These are phyloP conservation scores for Diaporthe velutina DNA, from an alignment of 2,329 filamentous ascomycete species.

Conservation along the genomic window DNA sequence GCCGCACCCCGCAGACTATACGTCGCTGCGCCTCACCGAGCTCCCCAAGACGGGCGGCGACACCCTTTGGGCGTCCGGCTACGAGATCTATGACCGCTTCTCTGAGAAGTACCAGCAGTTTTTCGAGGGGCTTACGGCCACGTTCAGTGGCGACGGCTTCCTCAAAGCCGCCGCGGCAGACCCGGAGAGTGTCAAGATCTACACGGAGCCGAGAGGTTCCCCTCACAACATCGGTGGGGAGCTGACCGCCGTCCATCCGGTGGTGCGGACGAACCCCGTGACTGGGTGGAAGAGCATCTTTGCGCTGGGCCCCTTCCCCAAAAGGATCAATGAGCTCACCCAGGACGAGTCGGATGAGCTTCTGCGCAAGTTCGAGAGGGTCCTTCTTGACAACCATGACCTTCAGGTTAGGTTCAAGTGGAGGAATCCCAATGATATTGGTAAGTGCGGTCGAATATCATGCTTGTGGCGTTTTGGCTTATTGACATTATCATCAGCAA, in stretches of 20 bases:
- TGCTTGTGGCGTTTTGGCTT: background rate
- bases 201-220: slow-evolving; percentile 50
- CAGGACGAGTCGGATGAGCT: slow-evolving; percentile 37
- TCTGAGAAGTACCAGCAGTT: slow-evolving; percentile 63
- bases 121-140: slow-evolving; percentile 64
- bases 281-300: slow-evolving; percentile 48
- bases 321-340: slow-evolving; percentile 44
- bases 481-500: slow-evolving; percentile 12
- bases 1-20: slow-evolving; percentile 70
- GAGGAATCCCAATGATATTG: slow-evolving; percentile 40
- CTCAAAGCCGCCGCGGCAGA: slow-evolving; percentile 48
- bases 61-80: slow-evolving; percentile 73
- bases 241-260: slow-evolving; percentile 45
- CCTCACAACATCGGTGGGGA: slow-evolving; percentile 39
- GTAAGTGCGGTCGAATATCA: background rate
- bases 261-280: slow-evolving; percentile 47
- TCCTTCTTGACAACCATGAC: slow-evolving; percentile 37
- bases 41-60: slow-evolving; percentile 70
- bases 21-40: slow-evolving; percentile 68
- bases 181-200: slow-evolving; percentile 48
- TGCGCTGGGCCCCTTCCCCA: slow-evolving; percentile 44
- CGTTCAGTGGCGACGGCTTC: slow-evolving; percentile 56
- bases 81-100: slow-evolving; percentile 70
- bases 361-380: slow-evolving; percentile 35
- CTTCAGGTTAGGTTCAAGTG: slow-evolving; percentile 40